A percentile compares a stretch with the other conserved stretches of the same genome.
Conservation (phyloP, 148 eudicot species). For the Camellia lanceoleosa region DNA sequence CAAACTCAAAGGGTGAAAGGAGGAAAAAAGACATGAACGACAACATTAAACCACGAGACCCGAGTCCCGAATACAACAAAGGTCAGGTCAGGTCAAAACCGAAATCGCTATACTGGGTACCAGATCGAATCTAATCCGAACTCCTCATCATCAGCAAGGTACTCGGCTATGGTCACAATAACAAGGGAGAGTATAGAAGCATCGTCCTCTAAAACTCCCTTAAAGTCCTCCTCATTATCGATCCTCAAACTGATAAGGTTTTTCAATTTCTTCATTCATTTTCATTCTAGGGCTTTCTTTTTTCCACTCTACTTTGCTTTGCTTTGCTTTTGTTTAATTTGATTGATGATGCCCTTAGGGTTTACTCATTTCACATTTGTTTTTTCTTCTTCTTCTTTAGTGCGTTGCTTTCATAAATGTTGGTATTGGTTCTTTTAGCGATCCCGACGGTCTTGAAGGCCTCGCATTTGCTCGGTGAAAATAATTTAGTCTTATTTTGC, state of each 20-base stretch:
- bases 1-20: too few species aligned
- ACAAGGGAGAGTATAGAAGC: conserved; percentile 63
- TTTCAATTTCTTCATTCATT: not conserved
- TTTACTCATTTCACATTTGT: not conserved
- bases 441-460: conserved; percentile 92
- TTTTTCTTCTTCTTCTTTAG: conserved; percentile 26
- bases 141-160: too few species aligned
- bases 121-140: too few species aligned
- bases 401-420: conserved; percentile 90
- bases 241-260: conserved; percentile 84
- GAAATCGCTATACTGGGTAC: too few species aligned
- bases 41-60: too few species aligned
- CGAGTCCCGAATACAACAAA: too few species aligned
- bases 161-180: conserved; percentile 25
- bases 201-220: conserved; percentile 60
- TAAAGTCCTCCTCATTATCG: conserved; percentile 69
- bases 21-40: too few species aligned
- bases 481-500: not conserved
- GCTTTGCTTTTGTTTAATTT: not conserved
- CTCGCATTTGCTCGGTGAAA: conserved; percentile 89
- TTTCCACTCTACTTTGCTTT: not conserved
- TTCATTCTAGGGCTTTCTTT: not conserved
- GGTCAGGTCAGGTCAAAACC: too few species aligned
- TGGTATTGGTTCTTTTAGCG: conserved; percentile 71
- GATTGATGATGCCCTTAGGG: not conserved